These are phyloP conservation scores for Acanthamoeba triangularis DNA, from an alignment of 208 protist genomes.

Conservation along the genomic window DNA sequence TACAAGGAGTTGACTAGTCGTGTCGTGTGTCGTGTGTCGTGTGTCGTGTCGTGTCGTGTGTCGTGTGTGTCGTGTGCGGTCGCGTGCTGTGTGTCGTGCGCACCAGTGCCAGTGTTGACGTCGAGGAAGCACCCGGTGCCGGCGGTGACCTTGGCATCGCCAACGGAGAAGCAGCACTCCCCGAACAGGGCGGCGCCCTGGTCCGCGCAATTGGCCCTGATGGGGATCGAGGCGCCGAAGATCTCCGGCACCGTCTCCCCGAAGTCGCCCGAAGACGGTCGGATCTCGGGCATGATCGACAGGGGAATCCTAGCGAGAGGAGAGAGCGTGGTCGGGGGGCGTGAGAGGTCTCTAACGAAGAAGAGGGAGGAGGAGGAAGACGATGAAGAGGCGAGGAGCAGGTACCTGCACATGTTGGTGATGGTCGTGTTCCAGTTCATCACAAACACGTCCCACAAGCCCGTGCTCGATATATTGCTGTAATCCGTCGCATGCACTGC, in stretches of 20 bases:
- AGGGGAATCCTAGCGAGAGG: constrained; percentile 64
- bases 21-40: not conserved
- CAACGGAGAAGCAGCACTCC: constrained; percentile 83
- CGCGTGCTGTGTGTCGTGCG: not conserved
- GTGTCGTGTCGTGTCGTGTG: not conserved
- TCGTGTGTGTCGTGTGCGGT: not conserved
- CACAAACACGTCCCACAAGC: constrained; percentile 10
- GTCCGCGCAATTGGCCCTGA: constrained; percentile 76
- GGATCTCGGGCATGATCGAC: constrained; percentile 69
- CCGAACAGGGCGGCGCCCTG: constrained; percentile 83
- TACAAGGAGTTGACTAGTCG: not conserved
- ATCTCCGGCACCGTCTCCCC: constrained; percentile 57
- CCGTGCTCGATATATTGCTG: constrained; percentile 78
- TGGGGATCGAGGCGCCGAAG: constrained; percentile 78
- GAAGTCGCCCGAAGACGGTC: constrained; percentile 27
- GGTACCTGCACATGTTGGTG: not conserved
- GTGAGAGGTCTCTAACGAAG: not conserved
- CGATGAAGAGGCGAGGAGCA: not conserved
- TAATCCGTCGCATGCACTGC: constrained; percentile 79
- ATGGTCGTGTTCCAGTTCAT: constrained; percentile 56
- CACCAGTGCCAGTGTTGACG: constrained; percentile 81
- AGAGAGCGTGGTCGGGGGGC: not conserved
- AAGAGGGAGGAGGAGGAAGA: not conserved
- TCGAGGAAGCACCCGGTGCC: constrained; percentile 84
- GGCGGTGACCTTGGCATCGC: constrained; percentile 81